phyloP scores from a whole-genome alignment of 768 basidiomycete species.

The Hydnomerulius pinastri region DNA sequence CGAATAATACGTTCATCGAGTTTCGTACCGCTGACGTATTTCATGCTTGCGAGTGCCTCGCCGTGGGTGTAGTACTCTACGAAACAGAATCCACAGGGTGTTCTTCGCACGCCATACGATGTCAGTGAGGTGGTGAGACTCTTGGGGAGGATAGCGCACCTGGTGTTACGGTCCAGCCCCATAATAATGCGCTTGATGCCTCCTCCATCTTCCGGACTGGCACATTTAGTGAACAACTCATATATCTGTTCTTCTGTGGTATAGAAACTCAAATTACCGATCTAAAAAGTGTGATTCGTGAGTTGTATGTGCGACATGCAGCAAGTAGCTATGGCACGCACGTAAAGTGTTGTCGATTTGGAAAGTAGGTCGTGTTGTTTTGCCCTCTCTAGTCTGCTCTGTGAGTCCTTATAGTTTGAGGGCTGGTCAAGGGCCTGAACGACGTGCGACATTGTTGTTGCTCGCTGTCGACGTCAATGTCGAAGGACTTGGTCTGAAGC shows the following conservation, averaged over 20 bases:
- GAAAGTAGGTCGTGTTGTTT: slow-evolving; percentile 79
- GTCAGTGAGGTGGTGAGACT: slow-evolving; percentile 5
- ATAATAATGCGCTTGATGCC: slow-evolving; percentile 94
- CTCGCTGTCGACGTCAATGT: background rate
- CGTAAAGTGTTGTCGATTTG: slow-evolving; percentile 89
- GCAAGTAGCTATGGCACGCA: slow-evolving; percentile 43
- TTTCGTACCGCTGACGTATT: slow-evolving; percentile 96
- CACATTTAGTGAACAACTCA: slow-evolving; percentile 89
- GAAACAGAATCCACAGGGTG: slow-evolving; percentile 94
- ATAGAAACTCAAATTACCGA: slow-evolving; percentile 92
- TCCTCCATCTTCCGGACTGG: slow-evolving; percentile 82
- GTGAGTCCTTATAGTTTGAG: slow-evolving; percentile 96
- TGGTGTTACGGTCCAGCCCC: slow-evolving; percentile 88
- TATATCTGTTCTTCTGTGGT: slow-evolving; percentile 97
- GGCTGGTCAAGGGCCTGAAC: slow-evolving; percentile 86
- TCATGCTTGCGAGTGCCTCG: slow-evolving; percentile 90
- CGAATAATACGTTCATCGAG: slow-evolving; percentile 98
- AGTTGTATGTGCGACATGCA: slow-evolving; percentile 17
- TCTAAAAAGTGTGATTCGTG: slow-evolving; percentile 44
- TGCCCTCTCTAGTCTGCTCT: slow-evolving; percentile 75
- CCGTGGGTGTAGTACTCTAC: slow-evolving; percentile 95
- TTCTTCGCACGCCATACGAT: slow-evolving; percentile 45
- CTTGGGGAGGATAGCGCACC: slow-evolving; percentile 45
- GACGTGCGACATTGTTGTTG: slow-evolving; percentile 76
- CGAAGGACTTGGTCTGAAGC: background rate